Base-by-base conservation (phyloP, 2,329 filamentous ascomycete species). In the Dryadomyces sulphureus region DNA sequence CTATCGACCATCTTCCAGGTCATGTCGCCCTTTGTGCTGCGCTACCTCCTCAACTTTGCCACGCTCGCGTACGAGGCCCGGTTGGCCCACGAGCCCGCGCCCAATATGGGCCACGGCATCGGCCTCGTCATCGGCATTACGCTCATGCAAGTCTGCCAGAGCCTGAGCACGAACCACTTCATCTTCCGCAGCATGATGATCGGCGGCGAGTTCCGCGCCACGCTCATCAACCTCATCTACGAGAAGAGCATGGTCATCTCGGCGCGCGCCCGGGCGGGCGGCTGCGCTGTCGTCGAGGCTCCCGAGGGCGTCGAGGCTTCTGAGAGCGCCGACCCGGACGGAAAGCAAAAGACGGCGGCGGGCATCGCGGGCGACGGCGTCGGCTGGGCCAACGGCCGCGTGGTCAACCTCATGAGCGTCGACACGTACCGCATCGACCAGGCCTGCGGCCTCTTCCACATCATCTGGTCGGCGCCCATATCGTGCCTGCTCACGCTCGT, bases 361-460 rank as follows among this genome's bases (percentile, higher is more conserved):
- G 40, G 7, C 5, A 65, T 81, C 19, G 63, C 73, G 11, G 77
- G 77, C 4, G 84, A 92, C 55, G 84, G 82, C 3, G 69, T 77
- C 20, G 92, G 90, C 21, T 96, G 90, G 90, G 81, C 81, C 48
- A 96, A 95, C 56, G 92, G 92, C 20, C 79, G 87, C 51, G 86
- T 96, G 45, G 79, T 92, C 58, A 94, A 93, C 54, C 60, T 96
- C 54, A 95, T 96, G 89, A 90, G 86, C 50, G 87, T 92, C 39
- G 90, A 96, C 59, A 93, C 89, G 0, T 93, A 94, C 62, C 86
- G 90, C 53, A 72, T 98, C 49, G 89, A 96, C 56, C 83, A 88
- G 58, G 88, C 88, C 1, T 86, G 77, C 35, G 87, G 85, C 38
- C 73, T 95, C 61, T 90, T 95, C 62, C 92, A 98, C 60, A 75